A percentile compares a stretch with the other conserved stretches of the same genome.
Evolutionary conservation across 768 basidiomycete species (phyloP).

Genomic region (Amanita phalloides): DNA sequence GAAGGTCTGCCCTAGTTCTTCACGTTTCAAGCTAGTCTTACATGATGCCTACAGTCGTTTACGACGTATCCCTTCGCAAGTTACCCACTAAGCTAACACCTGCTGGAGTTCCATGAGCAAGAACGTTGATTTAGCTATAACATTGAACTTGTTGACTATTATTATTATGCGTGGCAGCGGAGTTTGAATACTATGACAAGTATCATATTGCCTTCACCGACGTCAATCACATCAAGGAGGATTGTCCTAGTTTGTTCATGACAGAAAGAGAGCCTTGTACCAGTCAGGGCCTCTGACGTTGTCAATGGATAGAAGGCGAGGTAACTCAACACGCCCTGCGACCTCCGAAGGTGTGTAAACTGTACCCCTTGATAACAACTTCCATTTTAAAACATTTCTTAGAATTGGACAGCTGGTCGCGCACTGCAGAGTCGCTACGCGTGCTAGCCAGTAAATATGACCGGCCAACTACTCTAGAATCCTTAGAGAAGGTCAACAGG

Average conservation of each 20-base stretch:
- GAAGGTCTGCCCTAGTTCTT: conserved; percentile 43
- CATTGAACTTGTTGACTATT: background rate
- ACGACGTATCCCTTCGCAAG: conserved; percentile 73
- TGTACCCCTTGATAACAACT: background rate
- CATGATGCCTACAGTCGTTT: conserved; percentile 46
- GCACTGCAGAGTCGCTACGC: conserved; percentile 49
- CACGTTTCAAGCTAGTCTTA: background rate
- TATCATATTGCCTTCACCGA: conserved; percentile 3
- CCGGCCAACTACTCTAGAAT: conserved; percentile 38
- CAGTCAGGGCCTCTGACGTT: background rate
- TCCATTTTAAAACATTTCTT: conserved; percentile 7
- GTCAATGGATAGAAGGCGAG: conserved; percentile 60
- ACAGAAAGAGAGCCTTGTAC: conserved; percentile 4
- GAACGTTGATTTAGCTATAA: background rate
- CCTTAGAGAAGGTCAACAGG: conserved; percentile 64
- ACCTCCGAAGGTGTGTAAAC: conserved; percentile 58
- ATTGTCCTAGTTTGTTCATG: conserved; percentile 7
- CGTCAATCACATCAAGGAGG: conserved; percentile 9
- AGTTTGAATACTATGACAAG: conserved; percentile 7
- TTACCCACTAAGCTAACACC: conserved; percentile 17
- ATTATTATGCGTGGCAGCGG: background rate
- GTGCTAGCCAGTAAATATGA: conserved; percentile 43
- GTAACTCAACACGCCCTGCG: conserved; percentile 48
- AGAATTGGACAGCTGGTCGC: conserved; percentile 76
- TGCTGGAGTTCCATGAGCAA: background rate